Base-by-base conservation (phyloP, 495 filamentous ascomycete genomes). In the Penicillium paxilli region DNA sequence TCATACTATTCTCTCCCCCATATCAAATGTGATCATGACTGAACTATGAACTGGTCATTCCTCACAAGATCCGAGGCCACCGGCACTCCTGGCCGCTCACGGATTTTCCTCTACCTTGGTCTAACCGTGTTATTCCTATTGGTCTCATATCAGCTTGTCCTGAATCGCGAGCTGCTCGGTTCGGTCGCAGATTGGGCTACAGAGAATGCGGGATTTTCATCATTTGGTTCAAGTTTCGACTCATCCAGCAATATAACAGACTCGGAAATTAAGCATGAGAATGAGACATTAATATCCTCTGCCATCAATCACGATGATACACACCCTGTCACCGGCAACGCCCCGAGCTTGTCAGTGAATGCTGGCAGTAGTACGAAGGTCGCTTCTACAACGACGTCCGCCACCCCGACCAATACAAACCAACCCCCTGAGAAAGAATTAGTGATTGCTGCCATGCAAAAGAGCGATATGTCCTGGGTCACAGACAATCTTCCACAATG, bases 401-500 rank as follows among this genome's bases (percentile, higher is more conserved):
- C 30, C 30, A 32, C 30, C 30, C 30, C 30, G 30, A 32, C 11
- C 30, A 32, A 10, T 9, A 14, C 5, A 10, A 0, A 12, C 30
- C 30, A 11, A 0, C 44, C 47, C n/a, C 28, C 20, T n/a, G 41
- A 60, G 21, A 67, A 55, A 21, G 64, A 67, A 26, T 44, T 70
- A 28, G 68, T 70, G 3, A 24, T 70, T 21, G 65, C 68, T 4
- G 64, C 64, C 2, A 61, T 62, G 52, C 26, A 52, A 6, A 26
- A 45, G 3, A 64, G 49, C n/a, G 49, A 70, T 47, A 68, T 66
- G 60, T 58, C 52, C 26, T 70, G 68, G 68, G 60, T 67, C 0
- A 52, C 62, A 4, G 46, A 59, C 21, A 37, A 65, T 32, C 49
- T 82, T 11, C 63, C 73, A 6, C 49, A 65, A 22, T 78, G 76